phyloP scores from a whole-genome alignment of 176 grass and related monocot species.

The Phoenix dactylifera region DNA sequence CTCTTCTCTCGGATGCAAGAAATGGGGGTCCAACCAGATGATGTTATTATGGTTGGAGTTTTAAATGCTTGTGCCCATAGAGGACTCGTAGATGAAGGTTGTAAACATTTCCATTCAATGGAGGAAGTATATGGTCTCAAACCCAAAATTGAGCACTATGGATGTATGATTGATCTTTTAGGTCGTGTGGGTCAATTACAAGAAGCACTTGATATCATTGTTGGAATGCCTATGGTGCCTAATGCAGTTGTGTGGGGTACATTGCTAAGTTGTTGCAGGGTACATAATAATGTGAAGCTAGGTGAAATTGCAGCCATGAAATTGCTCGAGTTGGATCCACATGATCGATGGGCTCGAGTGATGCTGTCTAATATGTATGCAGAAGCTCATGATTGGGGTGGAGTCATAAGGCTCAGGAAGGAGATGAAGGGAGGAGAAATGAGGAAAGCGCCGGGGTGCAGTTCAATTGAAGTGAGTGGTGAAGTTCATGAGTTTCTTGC shows the following conservation, averaged over 20 bases:
- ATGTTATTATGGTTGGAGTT: slow-evolving; percentile 60
- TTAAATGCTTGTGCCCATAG: slow-evolving; percentile 69
- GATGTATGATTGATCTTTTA: too few species aligned
- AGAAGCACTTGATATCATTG: slow-evolving; percentile 58
- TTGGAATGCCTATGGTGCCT: slow-evolving; percentile 55
- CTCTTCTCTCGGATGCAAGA: slow-evolving; percentile 51
- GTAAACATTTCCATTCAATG: slow-evolving; percentile 51
- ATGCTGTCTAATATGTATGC: too few species aligned
- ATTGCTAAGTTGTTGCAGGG: slow-evolving; percentile 62
- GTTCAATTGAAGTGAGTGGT: too few species aligned
- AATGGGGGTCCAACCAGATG: slow-evolving; percentile 40
- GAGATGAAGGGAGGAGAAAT: too few species aligned
- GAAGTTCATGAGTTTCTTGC: too few species aligned
- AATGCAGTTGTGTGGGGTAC: slow-evolving; percentile 57
- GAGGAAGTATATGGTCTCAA: slow-evolving; percentile 32
- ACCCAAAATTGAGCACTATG: neutral
- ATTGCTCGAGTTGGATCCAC: slow-evolving; percentile 50
- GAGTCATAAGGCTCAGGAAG: too few species aligned
- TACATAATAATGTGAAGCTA: slow-evolving; percentile 50
- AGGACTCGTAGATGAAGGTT: slow-evolving; percentile 55
- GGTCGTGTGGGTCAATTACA: slow-evolving; percentile 19
- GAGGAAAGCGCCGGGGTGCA: too few species aligned
- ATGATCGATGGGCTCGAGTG: slow-evolving; percentile 29
- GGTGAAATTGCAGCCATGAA: slow-evolving; percentile 44
- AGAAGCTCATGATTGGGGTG: too few species aligned